Conservation (phyloP, 2,329 filamentous ascomycete genomes). For the Fusarium newnesense region DNA sequence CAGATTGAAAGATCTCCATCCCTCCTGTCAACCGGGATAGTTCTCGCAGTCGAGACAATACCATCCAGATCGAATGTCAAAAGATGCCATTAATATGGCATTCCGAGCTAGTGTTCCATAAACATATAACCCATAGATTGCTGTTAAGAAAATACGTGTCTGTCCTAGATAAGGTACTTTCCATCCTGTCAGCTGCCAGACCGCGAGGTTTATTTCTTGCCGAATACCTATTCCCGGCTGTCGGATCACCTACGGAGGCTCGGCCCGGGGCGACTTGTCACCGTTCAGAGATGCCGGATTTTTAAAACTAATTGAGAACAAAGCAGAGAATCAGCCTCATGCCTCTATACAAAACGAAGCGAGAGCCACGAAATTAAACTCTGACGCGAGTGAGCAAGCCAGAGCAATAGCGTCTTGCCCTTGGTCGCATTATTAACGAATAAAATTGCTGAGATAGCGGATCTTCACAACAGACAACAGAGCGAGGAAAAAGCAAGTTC, state of each 20-base stretch:
- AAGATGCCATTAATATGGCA: background rate
- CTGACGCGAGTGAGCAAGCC: constrained; percentile 23
- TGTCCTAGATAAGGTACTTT: background rate
- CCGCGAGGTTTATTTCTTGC: constrained; percentile 5
- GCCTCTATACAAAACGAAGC: background rate
- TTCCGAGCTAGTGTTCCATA: background rate
- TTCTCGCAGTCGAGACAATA: background rate
- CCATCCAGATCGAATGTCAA: background rate
- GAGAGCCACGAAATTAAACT: constrained; percentile 9
- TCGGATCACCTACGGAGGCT: constrained; percentile 13
- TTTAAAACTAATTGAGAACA: background rate
- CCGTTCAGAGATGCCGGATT: background rate
- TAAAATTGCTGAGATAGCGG: constrained; percentile 7
- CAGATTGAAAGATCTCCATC: constrained; percentile 22
- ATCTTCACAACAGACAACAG: constrained; percentile 13
- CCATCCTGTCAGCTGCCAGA: background rate
- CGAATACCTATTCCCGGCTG: constrained; percentile 10
- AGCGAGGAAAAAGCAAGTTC: constrained; percentile 30
- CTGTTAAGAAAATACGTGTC: background rate
- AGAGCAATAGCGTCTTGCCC: constrained; percentile 5
- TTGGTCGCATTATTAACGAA: constrained; percentile 6
- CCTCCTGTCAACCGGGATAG: background rate
- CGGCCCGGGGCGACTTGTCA: constrained; percentile 19
- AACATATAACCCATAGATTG: background rate
- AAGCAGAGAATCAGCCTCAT: background rate